phyloP scores from a whole-genome alignment of 2,329 filamentous ascomycete species.

The Fusarium pseudocircinatum region DNA sequence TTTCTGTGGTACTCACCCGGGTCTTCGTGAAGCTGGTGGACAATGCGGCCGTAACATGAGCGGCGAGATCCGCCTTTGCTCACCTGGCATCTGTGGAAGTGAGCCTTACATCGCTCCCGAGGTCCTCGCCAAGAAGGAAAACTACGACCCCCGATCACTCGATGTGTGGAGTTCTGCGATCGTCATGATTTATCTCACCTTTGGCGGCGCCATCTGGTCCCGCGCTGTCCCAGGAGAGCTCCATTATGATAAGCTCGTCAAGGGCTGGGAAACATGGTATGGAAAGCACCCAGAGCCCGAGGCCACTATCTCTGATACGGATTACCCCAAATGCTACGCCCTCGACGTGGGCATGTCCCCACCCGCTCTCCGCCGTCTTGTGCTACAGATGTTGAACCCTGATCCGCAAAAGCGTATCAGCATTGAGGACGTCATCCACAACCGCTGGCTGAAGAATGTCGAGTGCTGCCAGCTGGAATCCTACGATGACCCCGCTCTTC shows the following conservation, averaged over 20 bases:
- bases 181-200: slow-evolving; percentile 81
- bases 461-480: slow-evolving; percentile 82
- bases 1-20: slow-evolving; percentile 83
- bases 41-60: slow-evolving; percentile 79
- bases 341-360: slow-evolving; percentile 74
- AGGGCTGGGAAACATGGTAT: slow-evolving; percentile 76
- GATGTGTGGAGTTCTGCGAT: slow-evolving; percentile 90
- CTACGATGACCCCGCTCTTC: slow-evolving; percentile 69
- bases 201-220: slow-evolving; percentile 78
- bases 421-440: slow-evolving; percentile 73
- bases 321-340: slow-evolving; percentile 72
- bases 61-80: slow-evolving; percentile 73
- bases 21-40: slow-evolving; percentile 75
- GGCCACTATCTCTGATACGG: slow-evolving; percentile 60
- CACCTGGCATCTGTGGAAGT: slow-evolving; percentile 85
- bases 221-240: slow-evolving; percentile 66
- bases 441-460: slow-evolving; percentile 77
- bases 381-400: slow-evolving; percentile 86
- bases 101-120: slow-evolving; percentile 89
- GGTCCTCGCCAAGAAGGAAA: slow-evolving; percentile 73
- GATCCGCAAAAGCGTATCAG: slow-evolving; percentile 75
- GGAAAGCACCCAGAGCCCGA: slow-evolving; percentile 57
- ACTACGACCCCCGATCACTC: slow-evolving; percentile 78
- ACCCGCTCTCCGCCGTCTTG: slow-evolving; percentile 72
- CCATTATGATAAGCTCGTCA: slow-evolving; percentile 72